A percentile compares a stretch with the other conserved stretches of the same genome.
phyloP scores from a whole-genome alignment of 2,329 filamentous ascomycete genomes.

The Alternaria consortialis region DNA sequence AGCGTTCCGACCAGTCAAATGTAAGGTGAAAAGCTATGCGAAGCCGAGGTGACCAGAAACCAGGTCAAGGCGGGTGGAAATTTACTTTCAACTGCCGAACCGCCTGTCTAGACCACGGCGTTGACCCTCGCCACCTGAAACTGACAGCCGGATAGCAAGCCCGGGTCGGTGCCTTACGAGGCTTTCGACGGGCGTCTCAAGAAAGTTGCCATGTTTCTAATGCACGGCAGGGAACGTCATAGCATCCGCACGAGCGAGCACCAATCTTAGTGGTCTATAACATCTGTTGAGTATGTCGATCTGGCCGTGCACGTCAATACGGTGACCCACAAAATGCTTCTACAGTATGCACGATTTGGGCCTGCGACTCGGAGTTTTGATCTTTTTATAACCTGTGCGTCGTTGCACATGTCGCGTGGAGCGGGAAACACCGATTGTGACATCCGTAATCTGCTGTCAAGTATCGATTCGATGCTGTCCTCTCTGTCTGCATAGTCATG shows the following conservation, averaged over 20 bases:
- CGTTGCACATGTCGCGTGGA: slow-evolving; percentile 28
- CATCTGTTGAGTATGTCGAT: slow-evolving; percentile 33
- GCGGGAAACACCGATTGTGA: slow-evolving; percentile 9
- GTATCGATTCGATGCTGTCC: slow-evolving; percentile 35
- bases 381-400: slow-evolving; percentile 16
- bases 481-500: slow-evolving; percentile 7
- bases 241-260: slow-evolving; percentile 27
- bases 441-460: slow-evolving; percentile 21
- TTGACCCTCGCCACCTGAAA: slow-evolving; percentile 20
- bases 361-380: slow-evolving; percentile 3
- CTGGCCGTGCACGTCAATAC: slow-evolving; percentile 21
- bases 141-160: slow-evolving; percentile 23
- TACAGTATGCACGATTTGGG: not conserved
- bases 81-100: slow-evolving; percentile 34
- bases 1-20: slow-evolving; percentile 14
- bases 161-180: slow-evolving; percentile 30
- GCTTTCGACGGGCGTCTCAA: slow-evolving; percentile 26
- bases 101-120: slow-evolving; percentile 31
- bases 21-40: slow-evolving; percentile 11
- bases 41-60: slow-evolving; percentile 27
- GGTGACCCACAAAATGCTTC: slow-evolving; percentile 3
- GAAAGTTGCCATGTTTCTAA: slow-evolving; percentile 21
- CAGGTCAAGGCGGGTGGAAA: slow-evolving; percentile 20
- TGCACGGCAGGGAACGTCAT: slow-evolving; percentile 20
- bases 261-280: slow-evolving; percentile 17